phyloP scores from a whole-genome alignment of 176 grass and related monocot genomes.

The Aegilops sharonensis region DNA sequence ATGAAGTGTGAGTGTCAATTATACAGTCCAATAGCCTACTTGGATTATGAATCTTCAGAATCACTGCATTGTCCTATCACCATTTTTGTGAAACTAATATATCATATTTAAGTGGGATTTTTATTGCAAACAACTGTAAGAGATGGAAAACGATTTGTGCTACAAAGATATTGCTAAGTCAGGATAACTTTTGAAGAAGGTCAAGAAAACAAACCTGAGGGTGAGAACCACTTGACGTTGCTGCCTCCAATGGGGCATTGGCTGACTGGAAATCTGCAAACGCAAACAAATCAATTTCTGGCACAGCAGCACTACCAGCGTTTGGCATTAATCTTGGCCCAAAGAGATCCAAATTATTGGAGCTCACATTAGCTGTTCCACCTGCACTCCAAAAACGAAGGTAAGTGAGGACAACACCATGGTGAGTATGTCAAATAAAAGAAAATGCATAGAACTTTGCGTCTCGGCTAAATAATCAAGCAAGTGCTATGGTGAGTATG shows the following conservation, averaged over 20 bases:
- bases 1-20: not conserved
- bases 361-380: constrained; percentile 38
- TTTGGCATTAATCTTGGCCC: constrained; percentile 46
- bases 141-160: not conserved
- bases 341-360: constrained; percentile 45
- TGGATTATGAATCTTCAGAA: constrained; percentile 3
- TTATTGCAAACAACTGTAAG: not conserved
- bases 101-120: constrained; percentile 15
- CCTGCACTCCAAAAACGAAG: constrained; percentile 9
- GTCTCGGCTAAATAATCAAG: no score
- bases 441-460: not conserved
- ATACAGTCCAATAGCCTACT: not conserved
- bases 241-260: constrained; percentile 31
- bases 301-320: constrained; percentile 18
- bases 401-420: not conserved
- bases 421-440: not conserved
- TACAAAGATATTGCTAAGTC: not conserved
- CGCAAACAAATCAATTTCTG: constrained; percentile 67
- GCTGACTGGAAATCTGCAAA: constrained; percentile 42
- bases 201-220: constrained; percentile 28
- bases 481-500: no score
- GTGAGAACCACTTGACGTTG: constrained; percentile 20
- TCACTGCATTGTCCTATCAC: not conserved
- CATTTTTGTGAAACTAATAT: not conserved
- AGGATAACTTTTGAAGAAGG: constrained; percentile 22